Evolutionary conservation across 495 filamentous ascomycete genomes (phyloP).

Genomic region (Neurospora sp.): DNA sequence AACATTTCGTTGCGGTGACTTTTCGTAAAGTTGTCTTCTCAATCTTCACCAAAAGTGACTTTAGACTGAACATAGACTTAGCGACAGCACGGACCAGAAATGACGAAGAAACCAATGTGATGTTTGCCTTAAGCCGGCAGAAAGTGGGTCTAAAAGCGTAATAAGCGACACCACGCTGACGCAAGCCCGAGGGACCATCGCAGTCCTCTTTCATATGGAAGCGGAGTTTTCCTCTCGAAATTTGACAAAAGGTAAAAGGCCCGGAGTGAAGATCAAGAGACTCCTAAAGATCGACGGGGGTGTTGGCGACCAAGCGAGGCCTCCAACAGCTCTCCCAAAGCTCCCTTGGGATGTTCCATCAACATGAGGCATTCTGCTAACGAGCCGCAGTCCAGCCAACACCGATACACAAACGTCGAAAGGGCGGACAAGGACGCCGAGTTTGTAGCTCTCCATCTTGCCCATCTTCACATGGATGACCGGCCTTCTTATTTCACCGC

Average conservation of each 20-base stretch:
- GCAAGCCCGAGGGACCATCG: neutral
- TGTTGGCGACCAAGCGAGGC: neutral
- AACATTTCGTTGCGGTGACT: neutral
- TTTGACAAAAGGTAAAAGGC: neutral
- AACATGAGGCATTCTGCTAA: neutral
- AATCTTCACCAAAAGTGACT: neutral
- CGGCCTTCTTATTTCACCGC: neutral
- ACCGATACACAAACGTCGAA: neutral
- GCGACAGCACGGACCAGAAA: neutral
- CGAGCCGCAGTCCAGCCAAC: neutral
- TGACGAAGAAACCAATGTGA: neutral
- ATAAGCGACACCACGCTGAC: neutral
- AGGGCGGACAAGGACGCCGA: neutral
- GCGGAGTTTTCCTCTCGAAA: neutral
- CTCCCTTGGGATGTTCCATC: neutral
- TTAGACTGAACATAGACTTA: neutral
- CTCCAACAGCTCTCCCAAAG: neutral
- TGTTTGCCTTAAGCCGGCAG: neutral
- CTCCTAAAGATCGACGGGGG: neutral
- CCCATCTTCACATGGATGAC: neutral
- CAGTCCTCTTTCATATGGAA: neutral
- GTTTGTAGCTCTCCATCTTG: neutral
- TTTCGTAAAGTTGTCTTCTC: neutral
- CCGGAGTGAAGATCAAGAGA: neutral
- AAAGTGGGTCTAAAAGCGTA: neutral